A percentile compares a stretch with the other conserved stretches of the same genome.
These are phyloP conservation scores for Vitis amurensis DNA, from an alignment of 164 flowering plant species.

Conservation along the genomic window DNA sequence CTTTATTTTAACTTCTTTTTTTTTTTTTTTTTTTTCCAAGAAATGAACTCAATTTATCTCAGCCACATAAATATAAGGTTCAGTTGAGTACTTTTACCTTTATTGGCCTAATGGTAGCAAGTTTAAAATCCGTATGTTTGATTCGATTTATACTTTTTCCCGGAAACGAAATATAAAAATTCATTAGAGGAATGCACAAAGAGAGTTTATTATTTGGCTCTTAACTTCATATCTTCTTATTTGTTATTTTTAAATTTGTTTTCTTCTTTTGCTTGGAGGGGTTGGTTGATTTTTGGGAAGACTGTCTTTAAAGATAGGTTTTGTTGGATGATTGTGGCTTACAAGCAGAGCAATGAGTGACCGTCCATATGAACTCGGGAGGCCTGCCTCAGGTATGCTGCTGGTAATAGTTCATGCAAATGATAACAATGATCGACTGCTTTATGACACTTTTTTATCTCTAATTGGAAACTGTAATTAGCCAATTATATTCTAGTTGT, in stretches of 20 bases:
- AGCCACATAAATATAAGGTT: too few species aligned
- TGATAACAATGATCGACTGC: too few species aligned
- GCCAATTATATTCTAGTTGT: not conserved
- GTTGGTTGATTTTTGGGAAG: not conserved
- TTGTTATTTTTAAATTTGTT: not conserved
- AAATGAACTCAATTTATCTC: too few species aligned
- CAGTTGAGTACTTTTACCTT: too few species aligned
- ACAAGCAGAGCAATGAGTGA: conserved; percentile 39
- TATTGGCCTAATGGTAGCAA: too few species aligned
- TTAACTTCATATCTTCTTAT: not conserved
- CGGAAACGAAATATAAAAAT: too few species aligned
- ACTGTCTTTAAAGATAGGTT: conserved; percentile 1
- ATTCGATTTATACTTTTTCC: too few species aligned
- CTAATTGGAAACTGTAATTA: not conserved
- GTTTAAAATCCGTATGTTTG: too few species aligned
- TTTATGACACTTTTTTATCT: not conserved
- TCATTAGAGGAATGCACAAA: too few species aligned
- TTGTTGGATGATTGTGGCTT: conserved; percentile 32
- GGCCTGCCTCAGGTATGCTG: conserved; percentile 42
- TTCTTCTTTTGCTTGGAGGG: not conserved
- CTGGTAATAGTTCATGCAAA: not conserved
- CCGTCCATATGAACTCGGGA: conserved; percentile 19
- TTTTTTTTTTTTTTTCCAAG: too few species aligned
- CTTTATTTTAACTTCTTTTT: too few species aligned
- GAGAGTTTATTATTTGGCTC: not conserved